These are phyloP conservation scores for Euphorbia pulcherrima DNA, from an alignment of 345 rosid species.

Conservation along the genomic window DNA sequence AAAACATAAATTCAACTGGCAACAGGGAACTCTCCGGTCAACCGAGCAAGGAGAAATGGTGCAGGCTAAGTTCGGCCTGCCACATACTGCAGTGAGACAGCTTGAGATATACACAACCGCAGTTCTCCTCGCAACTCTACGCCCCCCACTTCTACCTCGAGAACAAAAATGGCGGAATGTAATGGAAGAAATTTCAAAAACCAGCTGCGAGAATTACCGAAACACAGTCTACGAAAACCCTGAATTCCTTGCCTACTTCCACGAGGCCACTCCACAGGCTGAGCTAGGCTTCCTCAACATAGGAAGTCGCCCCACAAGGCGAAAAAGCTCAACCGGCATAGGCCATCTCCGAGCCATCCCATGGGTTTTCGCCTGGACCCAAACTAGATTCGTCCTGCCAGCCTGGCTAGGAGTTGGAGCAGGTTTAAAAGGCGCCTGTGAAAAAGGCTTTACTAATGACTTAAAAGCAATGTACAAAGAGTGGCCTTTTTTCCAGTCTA, in stretches of 20 bases:
- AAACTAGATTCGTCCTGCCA: conserved; percentile 94
- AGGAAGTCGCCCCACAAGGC: conserved; percentile 87
- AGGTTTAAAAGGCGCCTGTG: conserved; percentile 73
- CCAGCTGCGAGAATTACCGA: conserved; percentile 70
- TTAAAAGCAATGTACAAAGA: conserved; percentile 81
- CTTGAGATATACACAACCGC: conserved; percentile 95
- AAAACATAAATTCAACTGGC: conserved; percentile 16
- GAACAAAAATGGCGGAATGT: conserved; percentile 88
- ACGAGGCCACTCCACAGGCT: conserved; percentile 96
- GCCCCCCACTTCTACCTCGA: conserved; percentile 85
- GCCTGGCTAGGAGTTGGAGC: conserved; percentile 99
- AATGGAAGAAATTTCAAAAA: conserved; percentile 91
- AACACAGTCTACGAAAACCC: conserved; percentile 84
- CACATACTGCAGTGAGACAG: conserved; percentile 86
- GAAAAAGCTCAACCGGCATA: conserved; percentile 81
- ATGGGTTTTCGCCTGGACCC: conserved; percentile 98
- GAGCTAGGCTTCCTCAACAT: conserved; percentile 94
- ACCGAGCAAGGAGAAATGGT: conserved; percentile 99
- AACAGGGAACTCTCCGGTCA: conserved; percentile 92
- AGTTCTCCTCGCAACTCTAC: conserved; percentile 80
- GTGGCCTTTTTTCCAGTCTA: conserved; percentile 94
- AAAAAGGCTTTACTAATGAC: conserved; percentile 71
- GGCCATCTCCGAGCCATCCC: conserved; percentile 98
- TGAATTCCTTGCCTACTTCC: conserved; percentile 83
- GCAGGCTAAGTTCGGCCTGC: conserved; percentile 94